These are phyloP conservation scores for Pestalotiopsis sp. DNA, from an alignment of 2,329 filamentous ascomycete species.

Conservation along the genomic window DNA sequence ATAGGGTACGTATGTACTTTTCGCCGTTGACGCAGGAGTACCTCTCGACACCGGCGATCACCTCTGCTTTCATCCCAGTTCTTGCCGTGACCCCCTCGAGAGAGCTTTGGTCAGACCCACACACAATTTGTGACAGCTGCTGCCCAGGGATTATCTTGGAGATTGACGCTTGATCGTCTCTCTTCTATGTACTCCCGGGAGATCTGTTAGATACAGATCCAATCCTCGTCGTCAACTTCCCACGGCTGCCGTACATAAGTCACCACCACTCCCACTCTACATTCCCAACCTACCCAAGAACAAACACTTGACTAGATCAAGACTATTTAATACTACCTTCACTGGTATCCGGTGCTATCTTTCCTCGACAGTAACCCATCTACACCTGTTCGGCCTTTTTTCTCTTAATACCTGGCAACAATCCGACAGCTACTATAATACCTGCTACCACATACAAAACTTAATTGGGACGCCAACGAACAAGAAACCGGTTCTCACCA, in stretches of 20 bases:
- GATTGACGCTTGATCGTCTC: slow-evolving; percentile 55
- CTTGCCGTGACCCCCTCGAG: slow-evolving; percentile 30
- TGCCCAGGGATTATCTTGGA: slow-evolving; percentile 49
- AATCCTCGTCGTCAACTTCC: slow-evolving; percentile 37
- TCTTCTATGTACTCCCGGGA: slow-evolving; percentile 44
- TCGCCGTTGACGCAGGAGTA: slow-evolving; percentile 34
- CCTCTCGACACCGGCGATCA: slow-evolving; percentile 35
- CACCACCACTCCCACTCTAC: slow-evolving; percentile 36
- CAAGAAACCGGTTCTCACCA: slow-evolving; percentile 23
- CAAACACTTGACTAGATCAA: slow-evolving; percentile 18
- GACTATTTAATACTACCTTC: slow-evolving; percentile 1
- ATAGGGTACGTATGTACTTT: slow-evolving; percentile 22
- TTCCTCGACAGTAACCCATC: slow-evolving; percentile 1
- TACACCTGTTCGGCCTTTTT: not conserved
- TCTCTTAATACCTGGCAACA: not conserved
- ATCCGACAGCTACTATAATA: slow-evolving; percentile 17
- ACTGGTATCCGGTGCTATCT: slow-evolving; percentile 14
- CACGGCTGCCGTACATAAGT: slow-evolving; percentile 44
- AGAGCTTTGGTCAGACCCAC: slow-evolving; percentile 43
- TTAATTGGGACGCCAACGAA: slow-evolving; percentile 23
- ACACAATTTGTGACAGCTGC: slow-evolving; percentile 57
- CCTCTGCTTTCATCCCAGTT: slow-evolving; percentile 41
- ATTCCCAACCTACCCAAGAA: slow-evolving; percentile 12
- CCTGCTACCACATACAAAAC: slow-evolving; percentile 15
- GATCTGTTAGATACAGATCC: slow-evolving; percentile 51